Base-by-base conservation (phyloP, 352 stramenopile species). In the Halophytophthora polymorphica region DNA sequence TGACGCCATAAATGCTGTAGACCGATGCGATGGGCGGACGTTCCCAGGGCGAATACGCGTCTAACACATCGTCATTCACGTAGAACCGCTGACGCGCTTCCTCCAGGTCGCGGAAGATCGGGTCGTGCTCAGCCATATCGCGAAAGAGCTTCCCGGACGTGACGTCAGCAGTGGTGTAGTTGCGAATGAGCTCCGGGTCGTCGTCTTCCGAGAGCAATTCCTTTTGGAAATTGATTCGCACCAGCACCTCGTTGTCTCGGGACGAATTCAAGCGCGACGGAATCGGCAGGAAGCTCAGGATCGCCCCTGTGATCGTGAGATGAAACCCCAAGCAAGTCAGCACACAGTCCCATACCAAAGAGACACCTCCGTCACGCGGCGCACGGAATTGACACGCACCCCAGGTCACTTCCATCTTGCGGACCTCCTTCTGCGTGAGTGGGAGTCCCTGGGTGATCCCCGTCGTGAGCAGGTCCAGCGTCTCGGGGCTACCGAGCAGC, bases 1-100 rank as follows among this genome's bases (percentile, higher is more conserved):
- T 88, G 40, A 86, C 71, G 41, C 82, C 82, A 50, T 93, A 93
- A 33, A 89, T 69, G 19, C 73, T 66, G 49, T 90, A 90, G n/a
- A 93, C 77, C 0, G 63, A 76, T 36, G 69, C 71, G 45, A 93
- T 90, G 0, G 79, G 82, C 13, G 82, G 82, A 17, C 82, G 75
- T 6, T 81, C 61, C 77, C 77, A 90, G 0, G 82, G 75, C 29
- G 61, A 66, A 14, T 74, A 70, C 15, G 72, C 60, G 33, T 93
- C 68, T 0, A 93, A 33, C 8, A 93, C 68, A 11, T 74, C 55
- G 56, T 93, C 82, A 18, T 88, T 40, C 15, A 68, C 66, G 56
- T 90, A 90, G 52, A 89, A 92, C 6, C 69, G 62, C 41, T 81
- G 53, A 14, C 77, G 73, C 36, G 89, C 43, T 18, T 56, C 37